Percentiles rank a stretch among this genome's conserved stretches.
Evolutionary conservation across 345 rosid species (phyloP).

Genomic region (Syzygium aromaticum): DNA sequence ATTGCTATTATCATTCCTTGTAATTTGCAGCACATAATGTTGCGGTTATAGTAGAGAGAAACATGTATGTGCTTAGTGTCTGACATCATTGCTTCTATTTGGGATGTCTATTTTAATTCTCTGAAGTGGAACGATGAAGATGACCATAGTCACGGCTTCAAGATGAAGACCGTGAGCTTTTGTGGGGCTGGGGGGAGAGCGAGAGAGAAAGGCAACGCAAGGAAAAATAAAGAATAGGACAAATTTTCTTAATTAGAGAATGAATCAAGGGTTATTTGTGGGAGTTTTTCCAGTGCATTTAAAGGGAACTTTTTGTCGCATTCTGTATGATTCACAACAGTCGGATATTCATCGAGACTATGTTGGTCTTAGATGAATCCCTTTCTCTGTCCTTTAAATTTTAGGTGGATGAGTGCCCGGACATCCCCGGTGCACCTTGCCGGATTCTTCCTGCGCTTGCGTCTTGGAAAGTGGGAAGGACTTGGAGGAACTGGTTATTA

Average conservation of each 20-base stretch:
- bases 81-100: neutral
- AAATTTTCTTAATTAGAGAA: neutral
- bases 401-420: constrained; percentile 53
- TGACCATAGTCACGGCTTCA: neutral
- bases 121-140: neutral
- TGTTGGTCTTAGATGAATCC: neutral
- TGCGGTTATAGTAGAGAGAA: neutral
- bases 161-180: neutral
- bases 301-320: neutral
- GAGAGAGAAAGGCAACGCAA: neutral
- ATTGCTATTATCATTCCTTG: neutral
- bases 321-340: neutral
- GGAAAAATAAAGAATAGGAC: neutral
- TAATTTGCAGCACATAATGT: neutral
- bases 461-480: constrained; percentile 77
- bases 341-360: neutral
- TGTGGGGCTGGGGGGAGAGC: neutral
- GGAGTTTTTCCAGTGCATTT: neutral
- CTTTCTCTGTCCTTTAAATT: neutral
- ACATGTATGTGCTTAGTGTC: neutral
- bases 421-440: constrained; percentile 41
- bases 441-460: constrained; percentile 75
- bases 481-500: constrained; percentile 63
- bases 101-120: neutral
- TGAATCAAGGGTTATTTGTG: neutral